Evolutionary conservation across 2,329 filamentous ascomycete genomes (phyloP).

Genomic region (Furcasterigmium sp.): DNA sequence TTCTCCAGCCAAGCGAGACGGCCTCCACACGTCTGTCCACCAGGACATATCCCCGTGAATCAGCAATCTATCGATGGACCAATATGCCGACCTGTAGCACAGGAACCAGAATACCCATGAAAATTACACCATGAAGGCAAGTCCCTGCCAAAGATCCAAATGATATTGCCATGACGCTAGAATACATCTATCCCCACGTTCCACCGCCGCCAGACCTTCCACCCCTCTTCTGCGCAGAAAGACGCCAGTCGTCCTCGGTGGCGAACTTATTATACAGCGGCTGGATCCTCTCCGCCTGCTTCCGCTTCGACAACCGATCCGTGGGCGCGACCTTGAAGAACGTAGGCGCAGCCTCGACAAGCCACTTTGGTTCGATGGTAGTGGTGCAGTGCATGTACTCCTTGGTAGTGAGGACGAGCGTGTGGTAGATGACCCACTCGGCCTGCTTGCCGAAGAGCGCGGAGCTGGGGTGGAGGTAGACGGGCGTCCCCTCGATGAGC

Average conservation of each 20-base stretch:
- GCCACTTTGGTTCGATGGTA: constrained; percentile 86
- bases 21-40: too few species aligned
- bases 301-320: constrained; percentile 81
- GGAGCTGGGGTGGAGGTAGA: constrained; percentile 89
- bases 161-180: neutral
- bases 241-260: constrained; percentile 89
- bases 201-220: constrained; percentile 79
- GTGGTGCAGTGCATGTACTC: constrained; percentile 98
- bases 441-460: constrained; percentile 93
- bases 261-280: constrained; percentile 91
- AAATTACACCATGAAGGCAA: neutral
- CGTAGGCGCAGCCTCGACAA: constrained; percentile 94
- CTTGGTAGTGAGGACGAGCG: constrained; percentile 85
- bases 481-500: constrained; percentile 87
- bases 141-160: neutral
- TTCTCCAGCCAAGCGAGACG: too few species aligned
- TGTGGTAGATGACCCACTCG: constrained; percentile 94
- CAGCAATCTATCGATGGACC: too few species aligned
- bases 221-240: constrained; percentile 80
- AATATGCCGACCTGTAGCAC: too few species aligned
- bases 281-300: constrained; percentile 91
- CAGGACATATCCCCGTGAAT: too few species aligned
- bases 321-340: constrained; percentile 97
- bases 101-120: neutral
- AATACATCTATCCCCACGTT: constrained; percentile 73